Evolutionary conservation across 2,329 filamentous ascomycete genomes (phyloP).

Genomic region (Elsinoe batatas): DNA sequence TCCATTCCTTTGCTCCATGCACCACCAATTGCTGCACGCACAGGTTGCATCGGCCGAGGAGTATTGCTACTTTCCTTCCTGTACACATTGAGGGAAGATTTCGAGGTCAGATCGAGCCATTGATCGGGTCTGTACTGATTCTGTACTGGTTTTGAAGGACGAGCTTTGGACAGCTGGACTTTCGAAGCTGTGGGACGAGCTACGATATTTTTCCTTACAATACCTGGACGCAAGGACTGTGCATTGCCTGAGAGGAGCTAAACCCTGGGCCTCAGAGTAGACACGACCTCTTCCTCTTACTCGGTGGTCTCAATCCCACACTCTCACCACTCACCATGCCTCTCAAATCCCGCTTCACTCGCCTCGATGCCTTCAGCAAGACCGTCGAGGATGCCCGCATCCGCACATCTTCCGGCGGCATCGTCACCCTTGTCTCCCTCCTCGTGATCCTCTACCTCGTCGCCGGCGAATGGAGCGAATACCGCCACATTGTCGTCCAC

Average conservation of each 20-base stretch:
- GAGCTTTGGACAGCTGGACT: no score
- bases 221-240: no score
- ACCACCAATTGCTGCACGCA: neutral
- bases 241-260: no score
- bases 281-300: no score
- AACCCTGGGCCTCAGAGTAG: no score
- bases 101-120: neutral
- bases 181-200: no score
- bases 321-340: conserved; percentile 49
- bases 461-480: conserved; percentile 94
- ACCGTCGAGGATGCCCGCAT: conserved; percentile 97
- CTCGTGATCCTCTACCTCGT: conserved; percentile 79
- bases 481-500: conserved; percentile 72
- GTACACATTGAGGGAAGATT: neutral
- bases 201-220: no score
- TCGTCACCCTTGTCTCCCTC: conserved; percentile 87
- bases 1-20: neutral
- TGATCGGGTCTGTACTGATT: neutral
- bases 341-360: conserved; percentile 84
- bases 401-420: conserved; percentile 86
- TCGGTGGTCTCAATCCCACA: neutral
- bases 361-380: conserved; percentile 97
- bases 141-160: no score
- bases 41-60: neutral
- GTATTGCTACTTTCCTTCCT: neutral